phyloP scores from a whole-genome alignment of 257 asterid species.

The Eustoma russellianum region DNA sequence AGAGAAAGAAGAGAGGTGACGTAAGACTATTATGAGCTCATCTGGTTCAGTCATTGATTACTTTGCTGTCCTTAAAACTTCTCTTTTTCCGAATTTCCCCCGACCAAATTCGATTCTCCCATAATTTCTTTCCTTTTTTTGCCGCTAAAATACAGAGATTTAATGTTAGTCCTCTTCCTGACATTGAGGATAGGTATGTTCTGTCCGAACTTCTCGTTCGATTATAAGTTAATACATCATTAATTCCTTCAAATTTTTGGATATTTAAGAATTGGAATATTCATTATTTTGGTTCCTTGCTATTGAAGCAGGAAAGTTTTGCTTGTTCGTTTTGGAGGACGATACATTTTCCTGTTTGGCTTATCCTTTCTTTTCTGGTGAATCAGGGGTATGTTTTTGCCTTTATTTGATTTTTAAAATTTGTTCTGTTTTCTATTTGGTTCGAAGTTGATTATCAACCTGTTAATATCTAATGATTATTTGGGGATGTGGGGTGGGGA shows the following conservation, averaged over 20 bases:
- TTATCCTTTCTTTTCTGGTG: slow-evolving; percentile 1
- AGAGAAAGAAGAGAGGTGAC: no score
- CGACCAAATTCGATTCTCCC: not conserved
- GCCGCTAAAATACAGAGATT: no score
- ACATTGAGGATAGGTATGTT: not conserved
- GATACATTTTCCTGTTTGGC: slow-evolving; percentile 12
- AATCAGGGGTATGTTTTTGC: slow-evolving; percentile 6
- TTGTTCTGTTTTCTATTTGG: not conserved
- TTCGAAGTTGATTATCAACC: not conserved
- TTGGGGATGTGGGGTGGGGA: no score
- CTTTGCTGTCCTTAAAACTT: not conserved
- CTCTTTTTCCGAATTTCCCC: slow-evolving; percentile 2
- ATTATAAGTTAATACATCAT: not conserved
- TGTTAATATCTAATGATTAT: not conserved
- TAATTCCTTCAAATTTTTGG: not conserved
- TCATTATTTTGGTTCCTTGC: not conserved
- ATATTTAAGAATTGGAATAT: not conserved
- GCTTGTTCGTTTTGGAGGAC: slow-evolving; percentile 2
- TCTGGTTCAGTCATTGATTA: slow-evolving; percentile 3
- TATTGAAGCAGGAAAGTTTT: slow-evolving; percentile 5
- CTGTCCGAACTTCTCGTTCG: not conserved
- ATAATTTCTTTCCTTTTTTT: no score
- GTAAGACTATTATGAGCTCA: no score
- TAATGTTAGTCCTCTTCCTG: not conserved
- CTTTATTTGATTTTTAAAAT: not conserved